Evolutionary conservation across 192 early-diverging fungal species (phyloP), one percentile per base, ranked within the genome.

Genomic region (Entomortierella chlamydospora): DNA sequence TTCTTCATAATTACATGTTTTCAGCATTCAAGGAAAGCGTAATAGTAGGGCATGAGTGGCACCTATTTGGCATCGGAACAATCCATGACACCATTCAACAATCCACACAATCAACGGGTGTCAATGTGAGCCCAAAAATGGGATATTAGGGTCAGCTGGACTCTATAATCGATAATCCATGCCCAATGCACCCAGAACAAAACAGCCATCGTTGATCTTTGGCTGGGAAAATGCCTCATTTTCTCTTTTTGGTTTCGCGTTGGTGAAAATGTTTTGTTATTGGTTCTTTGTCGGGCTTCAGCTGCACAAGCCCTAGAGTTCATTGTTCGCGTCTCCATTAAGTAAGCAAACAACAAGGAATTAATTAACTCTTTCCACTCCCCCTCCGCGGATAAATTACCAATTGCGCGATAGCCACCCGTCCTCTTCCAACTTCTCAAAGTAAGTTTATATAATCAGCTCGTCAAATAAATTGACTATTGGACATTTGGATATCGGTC

Each of bases 341-440:
- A 31, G 2, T 31, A 2, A 56, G 26, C 54, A 31, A 22, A 17
- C 4, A 50, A 50, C 4, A 37, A 37, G 10, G 10, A 37, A 10
- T 50, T 23, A 4, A 17, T 17, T 50, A 50, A 50, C 49, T 4
- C 15, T 17, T 22, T 23, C 17, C 49, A 4, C 10, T 37, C 34
- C n/a, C n/a, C n/a, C n/a, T n/a, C 34, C 34, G 34, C 34, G 34
- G 34, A 33, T 39, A 39, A n/a, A 15, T 58, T 22, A 22, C 20
- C 30, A 37, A 18, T 22, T 39, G 4, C 57, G 6, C 11, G 12
- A 12, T 73, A 83, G 82, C 82, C 82, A 17, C 71, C 71, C 4
- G 51, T 83, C 28, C 58, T 83, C 39, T 79, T 83, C 28, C 70
- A 83, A 23, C 49, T 73, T 30, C 55, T 83, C 20, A 80, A 57